Percentiles rank a stretch among this genome's conserved stretches.
These are phyloP conservation scores for Pilasporangium apinafurcum DNA, from an alignment of 352 stramenopile species.

Conservation along the genomic window DNA sequence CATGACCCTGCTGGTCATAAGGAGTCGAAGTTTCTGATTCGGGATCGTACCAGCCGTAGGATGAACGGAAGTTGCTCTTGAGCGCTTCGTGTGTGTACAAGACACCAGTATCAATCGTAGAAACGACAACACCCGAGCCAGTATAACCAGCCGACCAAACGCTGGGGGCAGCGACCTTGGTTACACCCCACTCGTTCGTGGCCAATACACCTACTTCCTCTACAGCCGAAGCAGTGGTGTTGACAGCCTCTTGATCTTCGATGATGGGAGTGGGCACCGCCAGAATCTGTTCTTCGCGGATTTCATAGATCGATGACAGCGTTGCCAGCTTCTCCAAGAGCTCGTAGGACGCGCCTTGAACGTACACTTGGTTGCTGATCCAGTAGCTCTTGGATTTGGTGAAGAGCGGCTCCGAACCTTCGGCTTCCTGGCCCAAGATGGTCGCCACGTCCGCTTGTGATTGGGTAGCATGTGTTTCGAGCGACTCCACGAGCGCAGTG, in stretches of 20 bases:
- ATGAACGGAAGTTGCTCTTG: slow-evolving; percentile 17
- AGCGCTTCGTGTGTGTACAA: slow-evolving; percentile 25
- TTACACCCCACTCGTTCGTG: background rate
- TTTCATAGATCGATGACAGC: slow-evolving; percentile 1
- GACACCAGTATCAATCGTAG: slow-evolving; percentile 33
- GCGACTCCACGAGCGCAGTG: slow-evolving; percentile 3
- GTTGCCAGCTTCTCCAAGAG: slow-evolving; percentile 10
- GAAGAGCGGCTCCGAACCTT: background rate
- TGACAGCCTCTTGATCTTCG: no score
- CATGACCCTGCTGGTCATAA: slow-evolving; percentile 38
- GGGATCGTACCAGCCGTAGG: slow-evolving; percentile 43
- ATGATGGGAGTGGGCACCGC: no score
- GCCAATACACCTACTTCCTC: background rate
- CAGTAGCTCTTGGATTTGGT: slow-evolving; percentile 5
- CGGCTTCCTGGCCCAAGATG: background rate
- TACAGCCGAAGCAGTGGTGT: background rate
- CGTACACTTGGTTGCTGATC: slow-evolving; percentile 8
- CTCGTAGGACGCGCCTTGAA: slow-evolving; percentile 9
- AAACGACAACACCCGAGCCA: slow-evolving; percentile 25
- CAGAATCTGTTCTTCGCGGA: slow-evolving; percentile 9
- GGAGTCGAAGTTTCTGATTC: slow-evolving; percentile 16
- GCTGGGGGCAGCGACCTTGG: background rate
- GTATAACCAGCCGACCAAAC: slow-evolving; percentile 22
- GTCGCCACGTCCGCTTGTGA: background rate
- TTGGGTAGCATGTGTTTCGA: background rate